A percentile compares a stretch with the other conserved stretches of the same genome.
These are phyloP conservation scores for Colletotrichum australisinense DNA, from an alignment of 2,329 filamentous ascomycete genomes.

Conservation along the genomic window DNA sequence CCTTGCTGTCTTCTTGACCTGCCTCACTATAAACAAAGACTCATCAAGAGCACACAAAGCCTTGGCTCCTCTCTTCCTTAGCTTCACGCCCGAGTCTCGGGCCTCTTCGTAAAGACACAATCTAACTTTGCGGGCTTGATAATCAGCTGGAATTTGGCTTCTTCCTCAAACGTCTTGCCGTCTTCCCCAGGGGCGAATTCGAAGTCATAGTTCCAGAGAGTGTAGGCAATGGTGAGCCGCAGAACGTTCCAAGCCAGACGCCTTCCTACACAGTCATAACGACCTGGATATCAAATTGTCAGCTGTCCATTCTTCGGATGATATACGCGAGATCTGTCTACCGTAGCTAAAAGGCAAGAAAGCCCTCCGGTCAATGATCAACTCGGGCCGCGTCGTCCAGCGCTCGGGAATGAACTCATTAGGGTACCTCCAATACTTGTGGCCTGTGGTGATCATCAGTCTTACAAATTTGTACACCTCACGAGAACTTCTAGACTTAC, in stretches of 20 bases:
- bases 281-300: background rate
- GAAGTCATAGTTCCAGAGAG: constrained; percentile 33
- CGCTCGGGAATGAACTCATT: constrained; percentile 39
- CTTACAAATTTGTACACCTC: too few species aligned
- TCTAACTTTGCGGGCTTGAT: constrained; percentile 23
- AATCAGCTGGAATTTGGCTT: constrained; percentile 21
- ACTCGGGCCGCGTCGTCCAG: constrained; percentile 38
- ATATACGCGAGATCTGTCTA: background rate
- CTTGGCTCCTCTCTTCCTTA: too few species aligned
- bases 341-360: constrained; percentile 28
- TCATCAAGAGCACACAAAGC: too few species aligned
- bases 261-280: constrained; percentile 29
- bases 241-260: constrained; percentile 28
- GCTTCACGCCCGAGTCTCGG: background rate
- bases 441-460: background rate
- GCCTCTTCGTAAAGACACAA: constrained; percentile 21
- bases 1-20: background rate
- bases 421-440: constrained; percentile 29
- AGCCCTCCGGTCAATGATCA: constrained; percentile 37
- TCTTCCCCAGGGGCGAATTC: constrained; percentile 27
- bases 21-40: background rate
- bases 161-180: background rate
- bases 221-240: constrained; percentile 24
- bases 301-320: background rate
- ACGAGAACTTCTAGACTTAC: background rate